Evolutionary conservation across 331 rosid genomes (phyloP), one percentile per base, ranked within the genome.

Genomic region (Prunus yedoensis): DNA sequence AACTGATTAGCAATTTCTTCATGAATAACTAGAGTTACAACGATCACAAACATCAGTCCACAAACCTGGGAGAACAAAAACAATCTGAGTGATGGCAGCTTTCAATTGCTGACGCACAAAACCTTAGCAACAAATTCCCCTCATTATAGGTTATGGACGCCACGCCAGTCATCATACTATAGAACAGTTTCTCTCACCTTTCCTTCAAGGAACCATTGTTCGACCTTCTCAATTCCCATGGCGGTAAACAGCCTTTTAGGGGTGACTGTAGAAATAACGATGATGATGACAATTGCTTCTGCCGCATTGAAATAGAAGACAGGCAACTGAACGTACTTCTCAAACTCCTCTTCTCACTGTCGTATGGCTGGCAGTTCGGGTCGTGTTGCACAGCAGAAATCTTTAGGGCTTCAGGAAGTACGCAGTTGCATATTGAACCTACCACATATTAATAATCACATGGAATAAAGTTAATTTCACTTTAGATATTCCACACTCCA

Each of bases 231-330:
- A 86, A 68, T n/a, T n/a, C 99, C 93, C 89, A 94, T 6, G 98
- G 84, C 1, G 95, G 89, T 60, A 93, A 83, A 68, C 93, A 91
- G 8, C 97, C 97, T 80, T 87, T 90, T 71, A 85, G 60, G 23
- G 99, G 99, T 32, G 99, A 94, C n/a, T 89, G 97, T 64, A 94
- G 89, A 88, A 90, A 89, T 74, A 92, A 72, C 21, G 99, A 94
- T 59, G 93, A 89, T 0, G 92, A 88, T 1, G 97, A 92, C 59
- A 92, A 69, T 62, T 94, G 99, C 93, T 85, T 92, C 86, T 94
- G 99, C 67, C 96, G 87, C 96, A 78, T 88, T 25, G 97, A 94
- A 81, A 94, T 90, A 0, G 99, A 90, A 10, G 99, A 92, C 81
- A 92, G 65, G 87, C 94, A 86, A 74, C 85, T 85, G 85, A 89